Conservation (phyloP, 139 green algal species). For the Volvox africanus region DNA sequence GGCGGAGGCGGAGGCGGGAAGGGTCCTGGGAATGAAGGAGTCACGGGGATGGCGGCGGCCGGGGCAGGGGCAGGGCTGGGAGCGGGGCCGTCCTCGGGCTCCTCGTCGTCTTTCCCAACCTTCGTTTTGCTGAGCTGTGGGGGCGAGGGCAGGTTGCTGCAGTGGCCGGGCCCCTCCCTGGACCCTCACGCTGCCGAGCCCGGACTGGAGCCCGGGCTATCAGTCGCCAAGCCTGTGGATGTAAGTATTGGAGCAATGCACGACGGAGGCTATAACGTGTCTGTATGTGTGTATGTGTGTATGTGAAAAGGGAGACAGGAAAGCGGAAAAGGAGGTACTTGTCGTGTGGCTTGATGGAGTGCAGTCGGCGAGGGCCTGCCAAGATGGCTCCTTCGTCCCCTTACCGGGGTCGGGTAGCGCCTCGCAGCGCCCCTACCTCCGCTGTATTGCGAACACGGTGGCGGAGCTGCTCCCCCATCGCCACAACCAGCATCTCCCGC, state of each 20-base stretch:
- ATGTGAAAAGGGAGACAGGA: background rate
- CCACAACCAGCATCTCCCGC: too few relatives aligned
- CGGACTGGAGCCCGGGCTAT: background rate
- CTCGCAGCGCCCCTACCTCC: too few relatives aligned
- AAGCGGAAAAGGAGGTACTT: too few relatives aligned
- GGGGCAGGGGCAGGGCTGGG: background rate
- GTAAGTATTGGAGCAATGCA: background rate
- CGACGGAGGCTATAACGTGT: background rate
- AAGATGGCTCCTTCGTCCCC: too few relatives aligned
- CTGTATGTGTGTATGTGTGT: background rate
- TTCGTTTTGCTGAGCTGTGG: slow-evolving; percentile 51
- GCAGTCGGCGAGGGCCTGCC: too few relatives aligned
- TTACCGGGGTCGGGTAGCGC: too few relatives aligned
- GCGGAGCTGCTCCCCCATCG: too few relatives aligned
- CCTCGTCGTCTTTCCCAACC: background rate
- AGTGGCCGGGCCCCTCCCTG: slow-evolving; percentile 34
- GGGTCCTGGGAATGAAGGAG: background rate
- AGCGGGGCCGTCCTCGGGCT: background rate
- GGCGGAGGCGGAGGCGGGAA: background rate
- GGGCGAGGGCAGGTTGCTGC: slow-evolving; percentile 52
- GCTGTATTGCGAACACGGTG: too few relatives aligned
- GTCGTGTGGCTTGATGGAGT: background rate
- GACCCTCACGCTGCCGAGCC: background rate
- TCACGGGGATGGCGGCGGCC: background rate
- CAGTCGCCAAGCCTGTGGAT: background rate